These are phyloP conservation scores for Erythrophleum fordii DNA, from an alignment of 306 rosid genomes.

Conservation along the genomic window DNA sequence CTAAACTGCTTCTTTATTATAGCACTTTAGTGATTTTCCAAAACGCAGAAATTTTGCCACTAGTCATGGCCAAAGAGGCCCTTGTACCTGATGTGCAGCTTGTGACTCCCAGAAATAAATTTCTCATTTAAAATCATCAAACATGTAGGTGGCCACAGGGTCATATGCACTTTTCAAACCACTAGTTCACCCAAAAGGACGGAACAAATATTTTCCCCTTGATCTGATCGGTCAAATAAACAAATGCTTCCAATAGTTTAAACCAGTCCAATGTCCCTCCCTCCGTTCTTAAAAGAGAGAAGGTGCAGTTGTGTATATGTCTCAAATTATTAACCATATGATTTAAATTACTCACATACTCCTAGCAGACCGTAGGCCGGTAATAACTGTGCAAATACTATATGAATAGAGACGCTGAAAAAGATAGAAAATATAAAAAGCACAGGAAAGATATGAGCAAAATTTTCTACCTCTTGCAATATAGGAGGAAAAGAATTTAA, in stretches of 20 bases:
- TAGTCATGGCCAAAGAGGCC: neutral
- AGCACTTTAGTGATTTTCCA: too few relatives aligned
- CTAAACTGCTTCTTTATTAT: neutral
- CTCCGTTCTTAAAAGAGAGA: neutral
- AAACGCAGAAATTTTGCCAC: too few relatives aligned
- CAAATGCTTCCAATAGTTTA: neutral
- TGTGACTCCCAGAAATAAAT: neutral
- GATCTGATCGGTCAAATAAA: neutral
- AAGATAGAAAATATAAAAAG: conserved; percentile 11
- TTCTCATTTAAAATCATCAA: neutral
- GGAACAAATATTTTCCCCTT: too few relatives aligned
- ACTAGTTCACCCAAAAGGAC: neutral
- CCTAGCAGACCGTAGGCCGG: neutral
- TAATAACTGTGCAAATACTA: neutral
- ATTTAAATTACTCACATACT: neutral
- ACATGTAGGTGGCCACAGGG: neutral
- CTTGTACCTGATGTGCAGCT: conserved; percentile 1
- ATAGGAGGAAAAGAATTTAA: neutral
- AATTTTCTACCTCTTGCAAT: neutral
- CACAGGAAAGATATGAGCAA: neutral
- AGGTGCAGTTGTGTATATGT: neutral
- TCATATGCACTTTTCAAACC: neutral
- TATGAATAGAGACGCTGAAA: conserved; percentile 15
- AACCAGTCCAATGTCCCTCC: neutral
- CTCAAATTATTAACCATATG: neutral